Base-by-base conservation (phyloP, 2,329 filamentous ascomycete genomes). In the Trichoderma gracile region DNA sequence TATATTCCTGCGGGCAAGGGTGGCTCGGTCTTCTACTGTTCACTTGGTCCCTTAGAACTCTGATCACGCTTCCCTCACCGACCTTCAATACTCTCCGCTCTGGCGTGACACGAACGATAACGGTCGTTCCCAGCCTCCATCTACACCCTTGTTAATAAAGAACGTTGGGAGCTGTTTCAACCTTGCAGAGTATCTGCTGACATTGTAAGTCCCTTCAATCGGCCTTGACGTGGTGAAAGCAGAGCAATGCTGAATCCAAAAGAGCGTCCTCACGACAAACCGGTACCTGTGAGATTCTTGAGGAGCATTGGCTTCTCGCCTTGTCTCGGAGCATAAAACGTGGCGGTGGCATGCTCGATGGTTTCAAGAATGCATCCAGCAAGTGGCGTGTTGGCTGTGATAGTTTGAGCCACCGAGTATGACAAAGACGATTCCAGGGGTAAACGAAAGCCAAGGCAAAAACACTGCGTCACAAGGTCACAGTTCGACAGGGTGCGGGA, bases 41-140 rank as follows among this genome's bases (percentile, higher is more conserved):
- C 59, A 54, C 33, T 62, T 49, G 38, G 23, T 53, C 15, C 40
- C 57, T 33, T 33, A 33, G 23, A 38, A 2, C 50, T 15, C 17
- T 54, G 49, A 54, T 46, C 25, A 38, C 49, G 59, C 46, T 46
- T 54, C 42, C 49, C 54, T 62, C 49, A 54, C 49, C 59, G 59
- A 45, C 45, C 50, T 54, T 46, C 59, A 46, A 53, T 15, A 46
- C 59, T 54, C 59, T 62, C 59, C 59, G 59, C 59, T 54, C 40
- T 62, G 59, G 43, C 45, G 59, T 62, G 59, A 62, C 40, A 62
- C 49, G 7, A 10, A 54, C 49, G 59, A 62, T 62, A 62, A 54
- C 27, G 25, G 15, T 15, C 25, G 19, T 19, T n/a, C 58, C 40
- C 49, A 46, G 9, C 40, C 33, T 40, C 23, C 42, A 23, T 23